Evolutionary conservation across 169 alveolate species (phyloP).

Genomic region (Plasmodium fragile): DNA sequence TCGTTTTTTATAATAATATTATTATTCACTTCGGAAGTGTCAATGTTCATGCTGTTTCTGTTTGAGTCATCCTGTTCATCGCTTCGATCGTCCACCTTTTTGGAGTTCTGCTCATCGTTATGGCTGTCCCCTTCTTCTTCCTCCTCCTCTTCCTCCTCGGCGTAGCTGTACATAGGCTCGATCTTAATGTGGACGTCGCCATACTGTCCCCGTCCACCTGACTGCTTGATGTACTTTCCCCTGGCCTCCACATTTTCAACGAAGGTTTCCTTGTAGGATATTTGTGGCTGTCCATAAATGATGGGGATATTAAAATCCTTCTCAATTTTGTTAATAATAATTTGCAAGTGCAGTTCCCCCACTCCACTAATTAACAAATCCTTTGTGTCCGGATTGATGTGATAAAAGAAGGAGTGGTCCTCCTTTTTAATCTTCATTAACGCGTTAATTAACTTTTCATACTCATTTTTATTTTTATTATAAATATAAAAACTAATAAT

Average conservation of each 20-base stretch:
- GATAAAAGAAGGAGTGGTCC: conserved; percentile 86
- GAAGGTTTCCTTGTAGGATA: conserved; percentile 92
- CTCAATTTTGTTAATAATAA: conserved; percentile 92
- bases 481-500: conserved; percentile 86
- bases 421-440: conserved; percentile 85
- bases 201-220: conserved; percentile 93
- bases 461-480: conserved; percentile 80
- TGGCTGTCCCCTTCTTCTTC: background rate
- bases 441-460: conserved; percentile 86
- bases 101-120: background rate
- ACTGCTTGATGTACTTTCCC: conserved; percentile 89
- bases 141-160: conserved; percentile 79
- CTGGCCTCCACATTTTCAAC: conserved; percentile 81
- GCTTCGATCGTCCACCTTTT: background rate
- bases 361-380: conserved; percentile 91
- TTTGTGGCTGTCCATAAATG: conserved; percentile 93
- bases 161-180: conserved; percentile 88
- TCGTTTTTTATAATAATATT: conserved; percentile 83
- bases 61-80: background rate
- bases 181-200: conserved; percentile 89
- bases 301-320: conserved; percentile 92
- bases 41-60: conserved; percentile 62
- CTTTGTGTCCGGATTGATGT: conserved; percentile 89
- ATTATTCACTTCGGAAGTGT: conserved; percentile 74
- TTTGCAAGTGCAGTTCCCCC: conserved; percentile 97